Evolutionary conservation across 164 flowering plant species (phyloP), one percentile per base, ranked within the genome.

Genomic region (Nymphaea thermarum): DNA sequence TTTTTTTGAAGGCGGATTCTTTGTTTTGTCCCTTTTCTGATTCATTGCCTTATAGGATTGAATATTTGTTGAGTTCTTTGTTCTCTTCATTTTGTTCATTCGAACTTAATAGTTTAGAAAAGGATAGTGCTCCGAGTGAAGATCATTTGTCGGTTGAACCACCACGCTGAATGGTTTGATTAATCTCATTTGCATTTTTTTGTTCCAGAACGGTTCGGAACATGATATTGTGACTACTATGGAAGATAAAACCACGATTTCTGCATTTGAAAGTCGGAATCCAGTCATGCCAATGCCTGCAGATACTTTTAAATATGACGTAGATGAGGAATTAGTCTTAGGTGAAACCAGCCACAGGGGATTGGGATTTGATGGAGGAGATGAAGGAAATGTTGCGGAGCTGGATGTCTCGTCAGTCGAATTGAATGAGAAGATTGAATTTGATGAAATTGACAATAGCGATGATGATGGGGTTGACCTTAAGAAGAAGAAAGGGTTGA

Each of bases 351-450:
- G 65, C 62, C 82, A 79, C 67, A 76, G 78, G 75, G 96, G 96
- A 6, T 77, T 93, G 77, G 96, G 96, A 5, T 90, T 87, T 65
- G 44, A 57, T 68, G 86, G 81, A 17, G 87, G 86, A 44, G 65
- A 71, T 16, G 43, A 12, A 42, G 57, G 14, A n/a, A 67, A 67
- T 42, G 63, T n/a, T 15, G 43, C 43, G 10, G 67, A 51, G 57
- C 57, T 51, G 14, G 57, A 8, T 8, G 12, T 51, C 57, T 51
- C 57, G 14, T 51, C 66, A 60, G 64, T 81, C 81, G 60, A 73
- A 70, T 55, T 74, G 73, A 10, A 71, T 77, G 3, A 72, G 65
- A 75, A 77, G 68, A 11, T 44, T 68, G 63, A 83, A 61, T 42
- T 69, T 75, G 5, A 79, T 74, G 4, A 73, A 6, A 12, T 8